Evolutionary conservation across 805 yeast species (phyloP), one percentile per base, ranked within the genome.

Genomic region (Candida glaebosa): DNA sequence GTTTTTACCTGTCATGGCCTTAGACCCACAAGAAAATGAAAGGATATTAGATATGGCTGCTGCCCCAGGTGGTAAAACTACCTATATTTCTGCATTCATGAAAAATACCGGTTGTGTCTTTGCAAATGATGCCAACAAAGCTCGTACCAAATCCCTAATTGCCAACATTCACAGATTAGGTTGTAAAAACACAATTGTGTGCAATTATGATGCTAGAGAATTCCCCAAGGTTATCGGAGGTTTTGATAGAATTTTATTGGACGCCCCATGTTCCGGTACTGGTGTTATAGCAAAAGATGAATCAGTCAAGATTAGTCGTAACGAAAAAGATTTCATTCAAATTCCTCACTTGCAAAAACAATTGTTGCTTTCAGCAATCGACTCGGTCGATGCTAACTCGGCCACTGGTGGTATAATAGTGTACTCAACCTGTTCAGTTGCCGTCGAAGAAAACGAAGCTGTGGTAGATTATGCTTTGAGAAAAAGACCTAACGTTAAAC

Each of bases 231-330:
- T 93, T 28, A 88, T 93, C 61, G 99, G 99, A 52, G 99, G 99
- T 0, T 93, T 93, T 55, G 98, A 93, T 63, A 81, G 99, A 66
- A 82, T 93, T 31, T 70, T 93, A 49, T 73, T 93, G 53, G 99
- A 93, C 75, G 99, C 99, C 25, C 99, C 99, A 51, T 93, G 99
- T 69, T 89, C 99, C 5, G 99, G 99, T 71, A 91, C 99, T 2
- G 99, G 99, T 69, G 99, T 93, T 53, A 93, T 93, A 59, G 93
- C 96, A 46, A 93, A 93, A 70, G 99, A 93, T 69, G 95, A 88
- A 59, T 82, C 87, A 40, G 98, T 93, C 47, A 93, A 93, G 67
- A 83, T 86, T 10, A 83, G 85, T 48, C 84, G 98, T 73, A 89
- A 96, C 16, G 97, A 89, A 60, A 89, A 89, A 65, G 99, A 93